Evolutionary conservation across 1,284 basidiomycete genomes (phyloP), one percentile per base, ranked within the genome.

Genomic region (Ceratobasidium sp.): DNA sequence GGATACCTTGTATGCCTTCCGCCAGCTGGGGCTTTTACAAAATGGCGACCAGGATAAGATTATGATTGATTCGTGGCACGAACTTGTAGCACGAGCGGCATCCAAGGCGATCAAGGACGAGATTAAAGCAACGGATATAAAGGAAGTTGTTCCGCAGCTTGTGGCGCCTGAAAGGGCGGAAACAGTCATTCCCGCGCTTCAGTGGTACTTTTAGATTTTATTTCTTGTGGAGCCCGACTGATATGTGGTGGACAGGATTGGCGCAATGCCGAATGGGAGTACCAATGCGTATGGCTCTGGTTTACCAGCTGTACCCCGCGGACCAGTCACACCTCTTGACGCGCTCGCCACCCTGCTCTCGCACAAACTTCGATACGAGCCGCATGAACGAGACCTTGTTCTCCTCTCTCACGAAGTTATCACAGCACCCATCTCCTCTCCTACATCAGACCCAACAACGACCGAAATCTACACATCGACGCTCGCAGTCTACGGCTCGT

Each of bases 401-500:
- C 87, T 98, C 41, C 88, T 98, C 29, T 87, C 92, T 76, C 96
- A 98, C 83, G 92, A 95, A 80, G 85, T 96, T 77, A 86, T 91
- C 58, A 84, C 88, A 13, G 74, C 73, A 3, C 75, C 77, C 5
- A 54, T 49, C 31, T 49, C 63, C 6, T 31, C 73, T 72, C 62
- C 80, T 80, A 27, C 78, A 62, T 34, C 49, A 14, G 75, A 75
- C 34, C 75, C 77, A 1, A 37, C 74, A 2, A 64, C 76, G 39
- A 83, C 85, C 77, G 87, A 92, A 80, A 85, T 91, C 31, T 88
- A 96, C 78, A 92, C 90, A 9, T 93, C 93, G 1, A 88, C 89
- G 27, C 82, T 98, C 16, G 85, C 93, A 48, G 85, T 88, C 66
- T 93, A 92, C 78, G 95, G 94, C 0, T 88, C 87, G 14, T 79